phyloP scores from a whole-genome alignment of 1,284 basidiomycete species.

The Tilletiaria anomala region DNA sequence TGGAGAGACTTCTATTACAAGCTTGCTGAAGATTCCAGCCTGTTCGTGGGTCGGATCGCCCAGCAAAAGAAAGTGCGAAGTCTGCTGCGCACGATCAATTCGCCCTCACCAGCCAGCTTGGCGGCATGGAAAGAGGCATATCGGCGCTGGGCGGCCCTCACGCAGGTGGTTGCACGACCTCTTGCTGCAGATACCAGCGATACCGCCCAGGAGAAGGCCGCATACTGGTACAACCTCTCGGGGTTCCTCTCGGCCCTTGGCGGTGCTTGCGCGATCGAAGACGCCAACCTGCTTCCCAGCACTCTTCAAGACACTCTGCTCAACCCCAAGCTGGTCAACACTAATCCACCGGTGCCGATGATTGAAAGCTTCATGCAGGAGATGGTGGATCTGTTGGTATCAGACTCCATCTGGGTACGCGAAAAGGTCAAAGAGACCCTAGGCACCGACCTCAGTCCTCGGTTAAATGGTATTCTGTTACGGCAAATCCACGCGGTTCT shows the following conservation, averaged over 20 bases:
- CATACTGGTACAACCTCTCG: slow-evolving; percentile 71
- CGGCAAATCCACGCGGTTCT: slow-evolving; percentile 29
- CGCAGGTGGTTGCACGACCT: slow-evolving; percentile 13
- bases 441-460: slow-evolving; percentile 20
- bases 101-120: slow-evolving; percentile 53
- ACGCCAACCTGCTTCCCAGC: slow-evolving; percentile 8
- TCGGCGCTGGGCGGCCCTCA: slow-evolving; percentile 51
- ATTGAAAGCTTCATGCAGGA: slow-evolving; percentile 28
- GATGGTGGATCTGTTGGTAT: slow-evolving; percentile 34
- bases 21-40: slow-evolving; percentile 11
- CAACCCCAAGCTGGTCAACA: slow-evolving; percentile 9
- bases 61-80: slow-evolving; percentile 67
- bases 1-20: slow-evolving; percentile 16
- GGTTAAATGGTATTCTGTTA: slow-evolving; percentile 26
- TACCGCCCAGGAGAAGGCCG: slow-evolving; percentile 24
- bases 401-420: slow-evolving; percentile 33
- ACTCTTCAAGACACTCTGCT: slow-evolving; percentile 4
- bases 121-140: slow-evolving; percentile 71
- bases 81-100: slow-evolving; percentile 52
- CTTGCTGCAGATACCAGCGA: slow-evolving; percentile 51
- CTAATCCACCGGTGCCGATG: slow-evolving; percentile 11
- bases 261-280: slow-evolving; percentile 50
- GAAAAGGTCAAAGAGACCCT: slow-evolving; percentile 36
- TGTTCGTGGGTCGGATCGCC: slow-evolving; percentile 49
- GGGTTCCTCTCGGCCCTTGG: slow-evolving; percentile 64